Percentiles rank a stretch among this genome's conserved stretches.
These are phyloP conservation scores for Nitzschia putrida DNA, from an alignment of 108 stramenopile genomes.

Conservation along the genomic window DNA sequence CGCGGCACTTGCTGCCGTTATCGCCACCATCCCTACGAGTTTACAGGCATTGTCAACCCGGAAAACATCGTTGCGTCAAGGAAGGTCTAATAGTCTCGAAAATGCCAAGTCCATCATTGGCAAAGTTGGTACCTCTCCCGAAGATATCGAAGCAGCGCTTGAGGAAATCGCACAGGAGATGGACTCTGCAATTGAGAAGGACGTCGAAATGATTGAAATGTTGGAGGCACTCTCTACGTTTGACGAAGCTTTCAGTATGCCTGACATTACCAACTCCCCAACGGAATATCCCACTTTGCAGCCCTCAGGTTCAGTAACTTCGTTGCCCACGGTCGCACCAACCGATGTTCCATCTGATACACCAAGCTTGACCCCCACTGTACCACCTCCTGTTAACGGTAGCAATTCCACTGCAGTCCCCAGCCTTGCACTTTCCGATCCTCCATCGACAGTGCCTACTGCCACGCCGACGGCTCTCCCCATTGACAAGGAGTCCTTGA, in stretches of 20 bases:
- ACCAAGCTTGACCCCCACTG: constrained; percentile 4
- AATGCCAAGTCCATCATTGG: no score
- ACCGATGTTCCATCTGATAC: neutral
- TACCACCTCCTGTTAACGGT: neutral
- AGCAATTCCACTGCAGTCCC: neutral
- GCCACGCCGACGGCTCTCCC: constrained; percentile 3
- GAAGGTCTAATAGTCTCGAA: no score
- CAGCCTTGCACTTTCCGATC: neutral
- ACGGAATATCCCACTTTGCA: neutral
- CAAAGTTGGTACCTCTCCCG: neutral
- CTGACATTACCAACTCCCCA: neutral
- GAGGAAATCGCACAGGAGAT: neutral
- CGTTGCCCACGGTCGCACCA: no score
- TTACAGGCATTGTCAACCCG: no score
- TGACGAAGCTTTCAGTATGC: neutral
- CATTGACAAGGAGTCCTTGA: no score
- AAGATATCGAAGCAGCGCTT: neutral
- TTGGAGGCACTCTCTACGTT: neutral
- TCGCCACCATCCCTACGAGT: no score
- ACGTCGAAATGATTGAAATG: neutral
- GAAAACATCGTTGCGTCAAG: no score
- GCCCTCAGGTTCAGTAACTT: no score
- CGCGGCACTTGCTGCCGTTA: no score
- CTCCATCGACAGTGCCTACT: neutral
- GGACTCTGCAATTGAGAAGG: neutral